These are phyloP conservation scores for Hymenoscyphus fraxineus DNA, from an alignment of 2,329 filamentous ascomycete species.

Conservation along the genomic window DNA sequence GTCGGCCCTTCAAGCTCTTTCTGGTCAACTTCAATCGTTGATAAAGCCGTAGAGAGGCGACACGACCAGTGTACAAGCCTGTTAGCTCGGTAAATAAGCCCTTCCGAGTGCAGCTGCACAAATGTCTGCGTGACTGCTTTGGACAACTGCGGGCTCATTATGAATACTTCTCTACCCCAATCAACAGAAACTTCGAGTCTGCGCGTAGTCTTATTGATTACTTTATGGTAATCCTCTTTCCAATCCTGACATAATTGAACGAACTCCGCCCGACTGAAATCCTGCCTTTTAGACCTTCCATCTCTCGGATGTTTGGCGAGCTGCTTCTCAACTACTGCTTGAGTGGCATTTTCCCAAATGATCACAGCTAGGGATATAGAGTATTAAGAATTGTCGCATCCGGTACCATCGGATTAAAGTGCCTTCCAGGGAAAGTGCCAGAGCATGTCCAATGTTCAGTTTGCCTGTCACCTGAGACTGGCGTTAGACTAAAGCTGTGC, in stretches of 20 bases:
- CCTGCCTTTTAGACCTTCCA: constrained; percentile 56
- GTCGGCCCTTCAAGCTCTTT: constrained; percentile 82
- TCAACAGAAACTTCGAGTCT: constrained; percentile 85
- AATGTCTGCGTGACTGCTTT: constrained; percentile 83
- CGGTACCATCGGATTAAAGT: constrained; percentile 80
- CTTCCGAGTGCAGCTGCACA: constrained; percentile 81
- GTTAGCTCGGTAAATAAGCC: constrained; percentile 85
- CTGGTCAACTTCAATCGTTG: constrained; percentile 84
- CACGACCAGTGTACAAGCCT: constrained; percentile 92
- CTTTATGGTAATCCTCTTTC: constrained; percentile 86
- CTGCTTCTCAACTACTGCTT: constrained; percentile 86
- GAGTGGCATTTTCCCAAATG: constrained; percentile 94
- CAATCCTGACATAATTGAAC: constrained; percentile 79
- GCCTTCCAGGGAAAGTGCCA: constrained; percentile 81
- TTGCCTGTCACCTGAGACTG: constrained; percentile 63
- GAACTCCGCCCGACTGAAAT: constrained; percentile 76
- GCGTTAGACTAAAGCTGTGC: constrained; percentile 4
- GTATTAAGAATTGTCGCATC: constrained; percentile 79
- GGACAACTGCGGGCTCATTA: constrained; percentile 80
- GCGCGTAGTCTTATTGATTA: constrained; percentile 78
- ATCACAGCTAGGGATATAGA: constrained; percentile 88
- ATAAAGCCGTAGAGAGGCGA: constrained; percentile 78
- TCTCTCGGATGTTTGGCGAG: constrained; percentile 71
- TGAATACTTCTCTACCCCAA: constrained; percentile 88
- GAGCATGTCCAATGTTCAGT: constrained; percentile 83